These are phyloP conservation scores for Termitomyces sp. DNA, from an alignment of 768 basidiomycete species.

Conservation along the genomic window DNA sequence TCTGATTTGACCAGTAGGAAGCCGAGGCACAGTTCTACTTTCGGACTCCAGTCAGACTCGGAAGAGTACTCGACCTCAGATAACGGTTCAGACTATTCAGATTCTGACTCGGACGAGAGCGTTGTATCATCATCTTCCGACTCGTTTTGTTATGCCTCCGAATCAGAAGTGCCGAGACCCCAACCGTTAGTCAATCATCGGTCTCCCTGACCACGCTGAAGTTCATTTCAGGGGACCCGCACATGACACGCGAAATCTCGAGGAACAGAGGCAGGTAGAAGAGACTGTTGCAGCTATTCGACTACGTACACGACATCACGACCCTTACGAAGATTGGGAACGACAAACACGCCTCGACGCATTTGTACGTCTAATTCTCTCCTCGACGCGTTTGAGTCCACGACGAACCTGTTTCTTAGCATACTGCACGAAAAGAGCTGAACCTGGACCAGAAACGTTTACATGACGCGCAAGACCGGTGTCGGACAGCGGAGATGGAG, in stretches of 20 bases:
- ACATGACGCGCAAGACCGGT: conserved; percentile 41
- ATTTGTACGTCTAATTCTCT: conserved; percentile 31
- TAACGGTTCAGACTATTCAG: conserved; percentile 21
- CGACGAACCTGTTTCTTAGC: conserved; percentile 21
- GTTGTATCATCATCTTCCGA: conserved; percentile 23
- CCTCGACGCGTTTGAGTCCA: background rate
- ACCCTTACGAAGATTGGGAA: conserved; percentile 58
- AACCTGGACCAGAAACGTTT: conserved; percentile 26
- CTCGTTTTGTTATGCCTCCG: conserved; percentile 38
- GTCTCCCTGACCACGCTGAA: background rate
- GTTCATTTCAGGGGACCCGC: conserved; percentile 17
- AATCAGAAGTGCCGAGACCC: conserved; percentile 30
- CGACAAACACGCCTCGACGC: conserved; percentile 45
- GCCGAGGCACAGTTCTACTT: conserved; percentile 41
- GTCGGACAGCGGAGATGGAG: conserved; percentile 26
- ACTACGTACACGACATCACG: conserved; percentile 43
- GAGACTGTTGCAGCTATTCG: conserved; percentile 50
- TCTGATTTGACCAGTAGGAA: conserved; percentile 8
- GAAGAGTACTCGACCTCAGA: conserved; percentile 27
- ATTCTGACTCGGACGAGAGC: conserved; percentile 29
- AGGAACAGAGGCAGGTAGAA: conserved; percentile 37
- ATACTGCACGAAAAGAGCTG: conserved; percentile 38
- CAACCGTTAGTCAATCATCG: conserved; percentile 24
- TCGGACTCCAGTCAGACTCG: conserved; percentile 50
- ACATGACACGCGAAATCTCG: conserved; percentile 25